Evolutionary conservation across 129 eudicot species (phyloP), one percentile per base, ranked within the genome.

Genomic region (Tagetes patula): DNA sequence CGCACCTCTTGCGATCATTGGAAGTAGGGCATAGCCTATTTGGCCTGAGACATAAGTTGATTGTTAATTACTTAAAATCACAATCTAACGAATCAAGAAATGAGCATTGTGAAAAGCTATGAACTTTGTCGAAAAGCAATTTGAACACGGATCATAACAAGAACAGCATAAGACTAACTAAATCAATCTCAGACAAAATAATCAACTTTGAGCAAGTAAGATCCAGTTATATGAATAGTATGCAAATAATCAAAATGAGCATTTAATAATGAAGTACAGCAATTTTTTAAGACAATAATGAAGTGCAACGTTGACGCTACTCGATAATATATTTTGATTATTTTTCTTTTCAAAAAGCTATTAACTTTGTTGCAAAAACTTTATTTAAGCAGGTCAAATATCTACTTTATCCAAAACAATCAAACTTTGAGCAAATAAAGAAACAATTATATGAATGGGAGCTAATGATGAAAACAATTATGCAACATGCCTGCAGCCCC

Each of bases 11-110:
- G 98, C 96, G 65, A 94, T 84, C 97, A 94, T 94, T 38, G 98
- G 97, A 56, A 90, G 91, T 55, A 94, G 84, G 27, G 98, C 97
- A 86, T 94, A 94, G 67, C 91, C 98, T 54, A 94, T 90, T 81
- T 94, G 98, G 12, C 98, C 97, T 94, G 83, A 39, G 4, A 78
- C 42, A 65, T 71, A 78, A 43, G 12, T 64, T 43, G 1, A 53
- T 48, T 32, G 56, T 10, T 30, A 77, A 69, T 53, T 8, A 13
- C 36, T 14, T 31, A 8, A 39, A 74, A 74, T n/a, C 3, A n/a
- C n/a, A 5, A 43, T 43, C 48, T 33, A 66, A 49, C 5, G n/a
- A 42, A 76, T 76, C 69, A 46, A 10, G 27, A 75, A 55, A 67
- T 38, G 34, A 42, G 58, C 30, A 46, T 20, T 31, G 62, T 48